Conservation (phyloP, 2,329 filamentous ascomycete genomes). For the Exophiala bonariae region DNA sequence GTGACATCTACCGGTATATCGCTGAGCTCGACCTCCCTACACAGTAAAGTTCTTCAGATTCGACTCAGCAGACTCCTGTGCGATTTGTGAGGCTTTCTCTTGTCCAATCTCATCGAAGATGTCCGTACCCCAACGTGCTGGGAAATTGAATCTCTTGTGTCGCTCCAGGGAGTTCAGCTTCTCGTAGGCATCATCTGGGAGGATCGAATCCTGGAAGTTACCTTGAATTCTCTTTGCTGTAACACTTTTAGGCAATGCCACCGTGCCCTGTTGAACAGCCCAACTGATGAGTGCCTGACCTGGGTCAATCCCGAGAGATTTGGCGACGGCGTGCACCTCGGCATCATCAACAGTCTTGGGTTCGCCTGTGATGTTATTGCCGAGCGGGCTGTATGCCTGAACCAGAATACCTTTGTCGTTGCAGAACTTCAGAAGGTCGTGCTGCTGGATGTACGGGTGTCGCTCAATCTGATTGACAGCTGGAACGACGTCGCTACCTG, state of each 20-base stretch:
- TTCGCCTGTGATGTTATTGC: constrained; percentile 59
- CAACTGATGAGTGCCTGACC: constrained; percentile 57
- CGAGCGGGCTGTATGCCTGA: constrained; percentile 66
- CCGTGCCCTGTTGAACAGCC: constrained; percentile 55
- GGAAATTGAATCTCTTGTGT: constrained; percentile 39
- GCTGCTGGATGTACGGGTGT: constrained; percentile 67
- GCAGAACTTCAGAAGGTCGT: constrained; percentile 58
- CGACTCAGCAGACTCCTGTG: constrained; percentile 16
- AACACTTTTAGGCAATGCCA: constrained; percentile 57
- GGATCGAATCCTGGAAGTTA: constrained; percentile 46
- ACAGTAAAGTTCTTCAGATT: constrained; percentile 23
- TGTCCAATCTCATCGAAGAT: constrained; percentile 39
- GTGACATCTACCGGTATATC: no score
- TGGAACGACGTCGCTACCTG: constrained; percentile 36
- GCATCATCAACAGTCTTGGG: constrained; percentile 65
- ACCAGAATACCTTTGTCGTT: constrained; percentile 59
- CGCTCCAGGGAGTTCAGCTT: constrained; percentile 37
- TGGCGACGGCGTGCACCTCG: constrained; percentile 64
- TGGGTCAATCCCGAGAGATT: constrained; percentile 60
- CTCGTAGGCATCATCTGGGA: constrained; percentile 37
- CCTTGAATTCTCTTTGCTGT: constrained; percentile 52
- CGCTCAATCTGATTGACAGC: constrained; percentile 70
- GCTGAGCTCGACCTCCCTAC: not conserved
- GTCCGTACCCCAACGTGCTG: constrained; percentile 37
- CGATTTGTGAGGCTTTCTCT: constrained; percentile 31